Percentiles rank a stretch among this genome's conserved stretches.
Conservation (phyloP, 1,139 yeast species). For the Saccharomyces hybrid region DNA sequence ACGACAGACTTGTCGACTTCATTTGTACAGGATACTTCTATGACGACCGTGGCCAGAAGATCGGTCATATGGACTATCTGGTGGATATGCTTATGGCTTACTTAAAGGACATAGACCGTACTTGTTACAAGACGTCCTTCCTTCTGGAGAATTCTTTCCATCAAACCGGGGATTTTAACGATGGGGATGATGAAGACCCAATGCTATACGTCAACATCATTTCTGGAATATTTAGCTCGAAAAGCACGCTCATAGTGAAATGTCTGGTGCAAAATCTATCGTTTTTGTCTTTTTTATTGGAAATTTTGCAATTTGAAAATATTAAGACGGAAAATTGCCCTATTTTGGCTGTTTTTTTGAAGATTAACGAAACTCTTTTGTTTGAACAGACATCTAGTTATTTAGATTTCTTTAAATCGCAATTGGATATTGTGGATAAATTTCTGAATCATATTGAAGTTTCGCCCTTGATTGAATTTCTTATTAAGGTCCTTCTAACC, state of each 20-base stretch:
- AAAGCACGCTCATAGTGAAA: neutral
- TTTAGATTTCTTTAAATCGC: conserved; percentile 46
- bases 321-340: conserved; percentile 42
- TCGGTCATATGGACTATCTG: conserved; percentile 39
- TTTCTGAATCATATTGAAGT: conserved; percentile 48
- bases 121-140: neutral
- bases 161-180: neutral
- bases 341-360: conserved; percentile 65
- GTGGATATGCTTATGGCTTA: conserved; percentile 21
- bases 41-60: conserved; percentile 17
- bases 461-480: conserved; percentile 66
- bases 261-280: neutral
- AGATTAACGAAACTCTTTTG: conserved; percentile 82
- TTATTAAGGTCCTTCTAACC: conserved; percentile 52
- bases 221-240: neutral
- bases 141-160: neutral
- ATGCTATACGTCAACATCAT: neutral
- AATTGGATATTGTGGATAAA: conserved; percentile 43
- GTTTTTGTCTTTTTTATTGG: neutral
- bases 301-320: neutral
- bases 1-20: conserved; percentile 44
- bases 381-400: conserved; percentile 62
- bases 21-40: conserved; percentile 36
- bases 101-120: neutral
- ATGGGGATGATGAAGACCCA: neutral